Evolutionary conservation across 2,329 filamentous ascomycete species (phyloP).

Genomic region (Pseudogymnoascus sp.): DNA sequence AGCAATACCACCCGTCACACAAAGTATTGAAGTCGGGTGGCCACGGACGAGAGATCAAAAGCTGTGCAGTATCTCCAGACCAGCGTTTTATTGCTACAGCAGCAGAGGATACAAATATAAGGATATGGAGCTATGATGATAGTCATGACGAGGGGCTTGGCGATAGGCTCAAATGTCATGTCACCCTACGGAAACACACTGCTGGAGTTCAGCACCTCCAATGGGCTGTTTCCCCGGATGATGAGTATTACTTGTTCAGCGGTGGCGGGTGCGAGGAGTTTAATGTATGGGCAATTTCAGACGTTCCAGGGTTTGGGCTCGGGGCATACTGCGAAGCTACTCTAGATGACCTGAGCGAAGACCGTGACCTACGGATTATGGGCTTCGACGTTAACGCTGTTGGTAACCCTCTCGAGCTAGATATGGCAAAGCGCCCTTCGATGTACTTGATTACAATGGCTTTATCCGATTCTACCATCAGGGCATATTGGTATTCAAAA

Average conservation of each 20-base stretch:
- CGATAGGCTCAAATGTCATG: slow-evolving; percentile 37
- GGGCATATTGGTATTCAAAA: slow-evolving; percentile 43
- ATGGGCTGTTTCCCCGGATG: slow-evolving; percentile 55
- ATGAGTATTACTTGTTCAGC: slow-evolving; percentile 60
- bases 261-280: slow-evolving; percentile 86
- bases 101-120: slow-evolving; percentile 65
- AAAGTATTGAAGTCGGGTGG: slow-evolving; percentile 54
- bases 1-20: slow-evolving; percentile 34
- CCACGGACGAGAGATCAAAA: slow-evolving; percentile 82
- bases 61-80: slow-evolving; percentile 39
- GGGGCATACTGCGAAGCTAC: slow-evolving; percentile 50
- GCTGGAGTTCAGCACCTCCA: slow-evolving; percentile 65
- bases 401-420: not conserved
- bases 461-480: slow-evolving; percentile 76
- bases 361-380: slow-evolving; percentile 67
- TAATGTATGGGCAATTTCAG: slow-evolving; percentile 64
- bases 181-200: slow-evolving; percentile 66
- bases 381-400: slow-evolving; percentile 56
- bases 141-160: slow-evolving; percentile 16
- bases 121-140: slow-evolving; percentile 54
- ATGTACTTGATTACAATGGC: slow-evolving; percentile 58
- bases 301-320: slow-evolving; percentile 41
- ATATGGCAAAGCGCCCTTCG: slow-evolving; percentile 4
- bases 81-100: slow-evolving; percentile 52
- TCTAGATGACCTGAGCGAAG: slow-evolving; percentile 42